Evolutionary conservation across 257 asterid genomes (phyloP).

Genomic region (Fraxinus americana): DNA sequence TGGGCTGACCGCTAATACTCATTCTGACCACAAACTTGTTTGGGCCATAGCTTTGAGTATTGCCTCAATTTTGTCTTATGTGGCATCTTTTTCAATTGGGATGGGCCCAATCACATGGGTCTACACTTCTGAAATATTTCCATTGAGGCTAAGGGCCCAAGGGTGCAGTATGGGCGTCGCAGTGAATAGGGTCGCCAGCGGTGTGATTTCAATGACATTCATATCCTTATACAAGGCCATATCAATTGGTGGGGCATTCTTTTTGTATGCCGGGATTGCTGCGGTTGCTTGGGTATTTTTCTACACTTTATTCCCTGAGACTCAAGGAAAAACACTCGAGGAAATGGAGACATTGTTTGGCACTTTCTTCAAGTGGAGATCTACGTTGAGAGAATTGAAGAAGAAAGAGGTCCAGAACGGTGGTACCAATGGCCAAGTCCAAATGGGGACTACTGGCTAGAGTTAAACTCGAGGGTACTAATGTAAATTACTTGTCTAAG

Average conservation of each 20-base stretch:
- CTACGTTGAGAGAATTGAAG: slow-evolving; percentile 36
- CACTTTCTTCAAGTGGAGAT: slow-evolving; percentile 56
- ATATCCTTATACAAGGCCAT: slow-evolving; percentile 41
- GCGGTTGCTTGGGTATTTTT: slow-evolving; percentile 47
- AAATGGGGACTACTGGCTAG: slow-evolving; percentile 24
- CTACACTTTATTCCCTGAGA: slow-evolving; percentile 61
- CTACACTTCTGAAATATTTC: slow-evolving; percentile 70
- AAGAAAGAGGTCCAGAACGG: slow-evolving; percentile 24
- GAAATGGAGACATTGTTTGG: slow-evolving; percentile 71
- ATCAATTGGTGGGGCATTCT: slow-evolving; percentile 63
- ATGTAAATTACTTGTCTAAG: slow-evolving; percentile 5
- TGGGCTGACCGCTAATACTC: slow-evolving; percentile 43
- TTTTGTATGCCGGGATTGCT: slow-evolving; percentile 48
- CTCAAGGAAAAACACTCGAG: slow-evolving; percentile 65
- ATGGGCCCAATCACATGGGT: slow-evolving; percentile 87
- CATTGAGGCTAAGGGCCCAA: slow-evolving; percentile 61
- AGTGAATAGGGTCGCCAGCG: slow-evolving; percentile 60
- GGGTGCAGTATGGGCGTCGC: slow-evolving; percentile 72
- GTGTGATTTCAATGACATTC: slow-evolving; percentile 63
- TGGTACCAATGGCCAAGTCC: slow-evolving; percentile 25
- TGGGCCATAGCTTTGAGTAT: slow-evolving; percentile 55
- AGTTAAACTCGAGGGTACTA: background rate
- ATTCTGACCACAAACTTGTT: slow-evolving; percentile 27
- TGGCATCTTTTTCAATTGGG: slow-evolving; percentile 68
- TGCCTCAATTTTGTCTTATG: slow-evolving; percentile 41